Percentiles rank a stretch among this genome's conserved stretches.
phyloP scores from a whole-genome alignment of 2,329 filamentous ascomycete species.

The Nemania abortiva region DNA sequence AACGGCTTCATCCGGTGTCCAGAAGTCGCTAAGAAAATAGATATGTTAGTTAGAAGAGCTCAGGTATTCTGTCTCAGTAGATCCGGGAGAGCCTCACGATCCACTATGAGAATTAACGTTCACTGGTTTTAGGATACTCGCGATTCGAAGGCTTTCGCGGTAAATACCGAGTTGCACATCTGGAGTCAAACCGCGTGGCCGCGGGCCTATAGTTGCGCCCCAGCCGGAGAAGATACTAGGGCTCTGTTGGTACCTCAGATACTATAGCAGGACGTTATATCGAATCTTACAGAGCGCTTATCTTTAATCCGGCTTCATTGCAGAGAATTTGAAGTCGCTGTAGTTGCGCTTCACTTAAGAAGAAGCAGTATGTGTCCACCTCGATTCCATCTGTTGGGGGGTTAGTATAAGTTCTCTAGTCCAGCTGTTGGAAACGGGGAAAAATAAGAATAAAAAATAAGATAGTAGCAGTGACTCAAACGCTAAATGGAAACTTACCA shows the following conservation, averaged over 20 bases:
- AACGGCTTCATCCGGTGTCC: slow-evolving; percentile 18
- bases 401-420: neutral
- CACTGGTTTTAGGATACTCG: slow-evolving; percentile 7
- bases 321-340: neutral
- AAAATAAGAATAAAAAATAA: neutral
- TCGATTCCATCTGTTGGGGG: slow-evolving; percentile 11
- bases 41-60: neutral
- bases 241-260: neutral
- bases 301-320: slow-evolving; percentile 10
- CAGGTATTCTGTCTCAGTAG: neutral
- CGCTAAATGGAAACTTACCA: neutral
- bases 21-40: slow-evolving; percentile 10
- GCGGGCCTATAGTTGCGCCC: slow-evolving; percentile 8
- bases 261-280: neutral
- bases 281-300: slow-evolving; percentile 15
- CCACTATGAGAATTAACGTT: slow-evolving; percentile 16
- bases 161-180: slow-evolving; percentile 23
- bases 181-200: slow-evolving; percentile 13
- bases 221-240: slow-evolving; percentile 10
- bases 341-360: slow-evolving; percentile 16
- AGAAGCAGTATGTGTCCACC: slow-evolving; percentile 17
- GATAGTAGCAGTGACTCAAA: neutral
- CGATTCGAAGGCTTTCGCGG: slow-evolving; percentile 1
- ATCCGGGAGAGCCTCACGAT: slow-evolving; percentile 10
- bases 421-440: no score